Evolutionary conservation across 208 protist genomes (phyloP), one percentile per base, ranked within the genome.

Genomic region (Acanthamoeba sp.): DNA sequence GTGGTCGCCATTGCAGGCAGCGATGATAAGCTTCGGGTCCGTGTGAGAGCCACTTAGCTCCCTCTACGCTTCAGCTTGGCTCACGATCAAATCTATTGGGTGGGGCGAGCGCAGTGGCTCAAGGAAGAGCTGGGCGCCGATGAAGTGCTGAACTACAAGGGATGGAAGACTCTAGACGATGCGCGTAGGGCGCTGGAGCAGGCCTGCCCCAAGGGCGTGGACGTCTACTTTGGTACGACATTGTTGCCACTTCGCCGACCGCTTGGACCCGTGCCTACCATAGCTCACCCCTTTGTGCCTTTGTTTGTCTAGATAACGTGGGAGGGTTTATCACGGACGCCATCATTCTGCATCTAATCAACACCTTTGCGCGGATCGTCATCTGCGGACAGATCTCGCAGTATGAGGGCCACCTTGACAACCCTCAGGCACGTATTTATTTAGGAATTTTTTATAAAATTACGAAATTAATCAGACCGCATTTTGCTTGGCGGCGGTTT

Each of bases 191-290:
- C 45, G 6, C 52, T 97, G 0, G 27, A 42, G 22, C 57, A 97
- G 29, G 62, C 94, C 55, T 69, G 40, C 40, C 95, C 96, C 32
- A 94, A 96, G 40, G 96, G 96, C 45, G 57, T 97, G 24, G 96
- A 97, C 91, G 59, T 97, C 10, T 97, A 97, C 78, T 97, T 97
- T 96, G 97, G 85, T 91, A n/a, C 48, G 84, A 5, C 10, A 27
- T 24, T 20, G 1, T 85, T 38, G 24, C 14, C 32, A 14, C 12
- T 12, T 24, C 22, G 22, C 29, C 7, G 59, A 69, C 4, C 24
- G 14, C n/a, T 12, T 7, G 1, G 1, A 10, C 2, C 48, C 0
- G 0, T 1, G 0, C 66, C 36, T 1, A 14, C 7, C 16, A 4
- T 22, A 20, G 16, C 16, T 12, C 34, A 14, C 29, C 7, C 24